Base-by-base conservation (phyloP, 78 protist genomes). In the Dictyostelium intermedium region DNA sequence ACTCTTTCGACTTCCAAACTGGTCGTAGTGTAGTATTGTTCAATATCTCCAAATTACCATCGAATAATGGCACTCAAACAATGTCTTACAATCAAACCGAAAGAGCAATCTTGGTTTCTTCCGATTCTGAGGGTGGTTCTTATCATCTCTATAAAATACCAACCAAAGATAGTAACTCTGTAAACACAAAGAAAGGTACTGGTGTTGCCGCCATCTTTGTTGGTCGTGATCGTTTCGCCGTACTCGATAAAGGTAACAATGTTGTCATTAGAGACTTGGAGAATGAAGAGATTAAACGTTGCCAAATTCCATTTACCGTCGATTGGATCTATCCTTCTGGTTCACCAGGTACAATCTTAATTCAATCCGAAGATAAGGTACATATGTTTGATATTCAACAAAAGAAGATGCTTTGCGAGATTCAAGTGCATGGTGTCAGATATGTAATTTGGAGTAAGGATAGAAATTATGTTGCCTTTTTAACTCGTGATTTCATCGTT, bases 371-470 rank as follows among this genome's bases (percentile, higher is more conserved):
- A 37, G 99, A 98, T 70, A 80, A 87, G 35, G 91, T 98, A 72
- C 69, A 93, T 39, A 97, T 98, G 66, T 98, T 56, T 78, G 99
- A 99, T 85, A 39, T 98, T 30, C 98, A 98, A 86, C 98, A 97
- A 79, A 81, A 84, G 83, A 30, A 72, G 13, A 66, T 60, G 14
- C 18, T 95, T 27, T 98, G 96, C 25, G 97, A 95, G 43, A 13
- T 96, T 43, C 23, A 91, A 14, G 56, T 45, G 18, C 91, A 97
- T n/a, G 63, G 73, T 37, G 81, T 97, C 45, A 96, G 98, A 83
- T 98, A 96, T 77, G 99, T 98, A 20, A 95, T 93, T 45, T 99
- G 99, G 99, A 95, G 97, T 2, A 32, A 80, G 43, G 99, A 98
- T 82, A 83, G n/a, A 61, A 66, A 74, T 76, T 43, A 50, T 91